A percentile compares a stretch with the other conserved stretches of the same genome.
Conservation (phyloP, 2,329 filamentous ascomycete genomes). For the Fusarium chuoi region DNA sequence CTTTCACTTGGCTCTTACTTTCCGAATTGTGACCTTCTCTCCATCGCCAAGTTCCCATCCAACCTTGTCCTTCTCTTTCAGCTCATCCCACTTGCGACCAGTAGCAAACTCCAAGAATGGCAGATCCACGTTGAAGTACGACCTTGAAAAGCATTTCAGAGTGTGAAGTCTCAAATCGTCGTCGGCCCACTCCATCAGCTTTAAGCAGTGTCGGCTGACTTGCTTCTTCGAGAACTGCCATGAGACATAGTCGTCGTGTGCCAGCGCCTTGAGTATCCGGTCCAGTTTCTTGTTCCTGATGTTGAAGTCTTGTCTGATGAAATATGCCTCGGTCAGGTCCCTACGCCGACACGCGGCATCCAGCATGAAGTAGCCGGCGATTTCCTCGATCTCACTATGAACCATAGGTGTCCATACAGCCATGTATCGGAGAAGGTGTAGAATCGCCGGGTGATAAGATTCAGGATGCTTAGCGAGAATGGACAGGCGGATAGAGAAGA, state of each 20-base stretch:
- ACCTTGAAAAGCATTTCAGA: slow-evolving; percentile 85
- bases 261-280: slow-evolving; percentile 73
- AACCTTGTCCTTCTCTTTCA: slow-evolving; percentile 75
- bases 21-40: slow-evolving; percentile 79
- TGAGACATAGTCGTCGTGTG: slow-evolving; percentile 82
- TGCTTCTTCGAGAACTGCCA: slow-evolving; percentile 77
- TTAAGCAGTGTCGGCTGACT: slow-evolving; percentile 83
- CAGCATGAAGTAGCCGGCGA: slow-evolving; percentile 82
- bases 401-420: slow-evolving; percentile 76
- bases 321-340: slow-evolving; percentile 78
- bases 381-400: slow-evolving; percentile 78
- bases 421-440: slow-evolving; percentile 79
- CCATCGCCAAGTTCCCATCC: slow-evolving; percentile 84
- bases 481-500: slow-evolving; percentile 88
- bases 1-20: slow-evolving; percentile 54
- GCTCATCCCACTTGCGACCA: slow-evolving; percentile 75
- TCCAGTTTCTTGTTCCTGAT: slow-evolving; percentile 77
- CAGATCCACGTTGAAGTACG: slow-evolving; percentile 79
- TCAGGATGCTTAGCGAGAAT: slow-evolving; percentile 85
- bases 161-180: slow-evolving; percentile 78
- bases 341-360: slow-evolving; percentile 88
- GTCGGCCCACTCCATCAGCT: slow-evolving; percentile 84
- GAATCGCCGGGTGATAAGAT: slow-evolving; percentile 88
- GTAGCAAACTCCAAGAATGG: slow-evolving; percentile 75
- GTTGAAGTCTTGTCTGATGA: slow-evolving; percentile 68